Conservation (phyloP, 108 stramenopile genomes). For the Parmales sp. region DNA sequence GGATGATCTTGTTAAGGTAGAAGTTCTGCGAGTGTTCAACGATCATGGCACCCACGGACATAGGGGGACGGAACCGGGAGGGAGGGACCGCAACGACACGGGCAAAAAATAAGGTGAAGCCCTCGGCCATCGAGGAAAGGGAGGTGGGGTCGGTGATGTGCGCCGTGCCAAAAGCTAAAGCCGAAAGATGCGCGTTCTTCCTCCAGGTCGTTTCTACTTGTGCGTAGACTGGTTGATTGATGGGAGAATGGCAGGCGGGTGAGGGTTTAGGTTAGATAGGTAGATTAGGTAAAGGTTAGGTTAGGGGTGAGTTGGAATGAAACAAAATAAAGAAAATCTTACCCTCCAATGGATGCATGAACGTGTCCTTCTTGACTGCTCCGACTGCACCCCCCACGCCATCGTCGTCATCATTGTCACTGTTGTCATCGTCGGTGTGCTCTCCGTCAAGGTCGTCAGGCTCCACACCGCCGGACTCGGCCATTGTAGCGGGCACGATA, state of each 20-base stretch:
- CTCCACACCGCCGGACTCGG: slow-evolving; percentile 8
- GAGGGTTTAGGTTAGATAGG: no score
- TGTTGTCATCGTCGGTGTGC: slow-evolving; percentile 12
- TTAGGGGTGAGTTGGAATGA: no score
- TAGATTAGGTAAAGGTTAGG: no score
- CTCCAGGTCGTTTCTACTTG: no score
- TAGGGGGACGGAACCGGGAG: slow-evolving; percentile 89
- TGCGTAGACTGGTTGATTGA: no score
- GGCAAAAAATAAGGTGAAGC: slow-evolving; percentile 73
- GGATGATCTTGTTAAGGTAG: slow-evolving; percentile 70
- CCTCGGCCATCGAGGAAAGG: slow-evolving; percentile 14
- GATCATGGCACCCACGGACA: slow-evolving; percentile 66
- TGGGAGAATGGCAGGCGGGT: no score
- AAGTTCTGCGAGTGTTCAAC: slow-evolving; percentile 93
- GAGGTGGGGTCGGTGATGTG: neutral
- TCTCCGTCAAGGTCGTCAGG: slow-evolving; percentile 16
- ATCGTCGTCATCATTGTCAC: slow-evolving; percentile 29
- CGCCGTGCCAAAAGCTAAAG: no score
- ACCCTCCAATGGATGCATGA: slow-evolving; percentile 84
- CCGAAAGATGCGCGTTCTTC: no score
- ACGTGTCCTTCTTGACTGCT: slow-evolving; percentile 54
- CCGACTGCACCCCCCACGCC: slow-evolving; percentile 29
- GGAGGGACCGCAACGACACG: slow-evolving; percentile 84
- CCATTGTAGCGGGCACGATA: slow-evolving; percentile 53
- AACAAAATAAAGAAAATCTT: no score